phyloP scores from a whole-genome alignment of 2,329 filamentous ascomycete species.

The Paramyrothecium sp. region DNA sequence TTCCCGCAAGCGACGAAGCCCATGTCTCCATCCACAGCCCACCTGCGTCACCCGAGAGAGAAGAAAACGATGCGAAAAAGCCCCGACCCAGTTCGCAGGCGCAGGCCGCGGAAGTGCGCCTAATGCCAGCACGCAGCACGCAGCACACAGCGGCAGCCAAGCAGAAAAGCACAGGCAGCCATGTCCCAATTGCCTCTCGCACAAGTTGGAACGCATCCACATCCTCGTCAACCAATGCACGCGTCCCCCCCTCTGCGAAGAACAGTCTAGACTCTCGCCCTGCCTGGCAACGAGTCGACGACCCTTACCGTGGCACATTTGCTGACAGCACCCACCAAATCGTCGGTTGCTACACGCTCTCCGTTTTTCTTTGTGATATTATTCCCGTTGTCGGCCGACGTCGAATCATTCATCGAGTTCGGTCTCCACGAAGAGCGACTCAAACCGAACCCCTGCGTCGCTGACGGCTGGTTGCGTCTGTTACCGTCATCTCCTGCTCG shows the following conservation, averaged over 20 bases:
- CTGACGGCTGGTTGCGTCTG: constrained; percentile 16
- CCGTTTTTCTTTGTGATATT: no score
- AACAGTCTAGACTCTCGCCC: neutral
- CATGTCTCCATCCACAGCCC: neutral
- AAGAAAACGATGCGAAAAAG: no score
- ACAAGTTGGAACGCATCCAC: neutral
- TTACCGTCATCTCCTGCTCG: neutral
- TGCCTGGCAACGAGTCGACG: neutral
- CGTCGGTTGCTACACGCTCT: no score
- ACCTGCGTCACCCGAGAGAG: no score
- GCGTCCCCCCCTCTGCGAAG: neutral
- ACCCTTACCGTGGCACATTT: neutral
- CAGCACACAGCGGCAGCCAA: no score
- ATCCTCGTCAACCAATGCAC: neutral
- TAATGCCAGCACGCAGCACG: no score
- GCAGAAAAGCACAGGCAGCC: no score
- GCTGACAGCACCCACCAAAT: no score
- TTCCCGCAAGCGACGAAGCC: neutral
- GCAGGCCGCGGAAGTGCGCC: neutral
- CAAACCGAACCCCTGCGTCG: neutral
- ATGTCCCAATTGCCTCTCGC: neutral
- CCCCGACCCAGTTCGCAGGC: no score
- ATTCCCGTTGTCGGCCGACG: no score
- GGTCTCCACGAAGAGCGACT: no score
- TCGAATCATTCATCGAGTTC: no score